Conservation (phyloP, 2,329 filamentous ascomycete genomes). For the Phialophora expanda region DNA sequence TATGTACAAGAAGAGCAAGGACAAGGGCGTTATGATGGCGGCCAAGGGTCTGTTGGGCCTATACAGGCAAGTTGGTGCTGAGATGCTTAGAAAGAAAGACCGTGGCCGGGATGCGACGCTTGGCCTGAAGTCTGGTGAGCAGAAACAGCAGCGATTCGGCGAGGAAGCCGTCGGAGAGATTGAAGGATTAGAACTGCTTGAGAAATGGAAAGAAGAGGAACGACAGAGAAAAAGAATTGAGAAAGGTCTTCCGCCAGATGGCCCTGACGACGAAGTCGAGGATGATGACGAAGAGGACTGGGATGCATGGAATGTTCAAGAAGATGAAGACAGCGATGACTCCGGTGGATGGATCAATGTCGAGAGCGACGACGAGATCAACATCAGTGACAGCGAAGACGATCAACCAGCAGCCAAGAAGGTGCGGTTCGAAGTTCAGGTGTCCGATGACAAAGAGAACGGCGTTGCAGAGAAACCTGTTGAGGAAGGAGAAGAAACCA, state of each 20-base stretch:
- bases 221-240: constrained; percentile 73
- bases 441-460: constrained; percentile 47
- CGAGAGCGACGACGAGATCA: constrained; percentile 76
- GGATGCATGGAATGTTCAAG: constrained; percentile 66
- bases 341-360: constrained; percentile 95
- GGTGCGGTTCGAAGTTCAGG: constrained; percentile 56
- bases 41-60: constrained; percentile 88
- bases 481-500: constrained; percentile 15
- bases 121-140: constrained; percentile 74
- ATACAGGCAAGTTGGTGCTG: constrained; percentile 88
- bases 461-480: constrained; percentile 15
- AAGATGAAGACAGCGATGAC: constrained; percentile 66
- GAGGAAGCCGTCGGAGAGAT: constrained; percentile 81
- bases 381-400: constrained; percentile 74
- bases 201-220: constrained; percentile 93
- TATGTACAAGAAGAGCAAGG: constrained; percentile 94
- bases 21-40: constrained; percentile 99
- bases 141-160: constrained; percentile 78
- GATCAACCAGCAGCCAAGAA: constrained; percentile 71
- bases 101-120: constrained; percentile 91
- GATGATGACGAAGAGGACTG: constrained; percentile 64
- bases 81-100: constrained; percentile 86
- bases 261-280: constrained; percentile 64
- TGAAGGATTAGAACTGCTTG: constrained; percentile 88
- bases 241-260: constrained; percentile 68